phyloP scores from a whole-genome alignment of 2,329 filamentous ascomycete species.

The Penicillium nordicum region DNA sequence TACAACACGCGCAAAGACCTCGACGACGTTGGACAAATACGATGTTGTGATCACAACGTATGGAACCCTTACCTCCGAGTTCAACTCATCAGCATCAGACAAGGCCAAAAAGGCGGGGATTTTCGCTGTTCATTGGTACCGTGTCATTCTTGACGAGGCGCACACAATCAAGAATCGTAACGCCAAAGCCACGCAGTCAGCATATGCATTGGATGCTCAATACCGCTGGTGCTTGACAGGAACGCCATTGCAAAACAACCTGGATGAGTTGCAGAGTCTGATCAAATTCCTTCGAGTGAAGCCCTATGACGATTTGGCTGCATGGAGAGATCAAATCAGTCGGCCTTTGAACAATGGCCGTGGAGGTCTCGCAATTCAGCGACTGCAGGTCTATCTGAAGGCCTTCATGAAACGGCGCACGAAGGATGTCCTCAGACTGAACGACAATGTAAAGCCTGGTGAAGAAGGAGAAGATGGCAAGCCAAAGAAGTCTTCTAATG shows the following conservation, averaged over 20 bases:
- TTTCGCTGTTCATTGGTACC: constrained; percentile 92
- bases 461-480: constrained; percentile 54
- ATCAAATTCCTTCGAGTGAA: constrained; percentile 90
- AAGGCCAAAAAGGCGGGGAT: constrained; percentile 70
- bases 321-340: constrained; percentile 91
- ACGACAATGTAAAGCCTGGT: constrained; percentile 74
- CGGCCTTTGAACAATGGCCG: constrained; percentile 83
- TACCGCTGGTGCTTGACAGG: constrained; percentile 96
- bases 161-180: constrained; percentile 99
- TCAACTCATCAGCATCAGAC: constrained; percentile 60
- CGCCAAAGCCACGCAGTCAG: constrained; percentile 90
- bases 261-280: constrained; percentile 91
- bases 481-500: constrained; percentile 51
- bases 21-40: constrained; percentile 72
- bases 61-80: constrained; percentile 89
- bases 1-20: constrained; percentile 74
- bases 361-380: constrained; percentile 81
- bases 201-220: constrained; percentile 76
- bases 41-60: constrained; percentile 98
- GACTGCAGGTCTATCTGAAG: constrained; percentile 78
- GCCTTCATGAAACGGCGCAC: constrained; percentile 99
- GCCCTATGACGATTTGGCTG: constrained; percentile 78
- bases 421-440: constrained; percentile 91
- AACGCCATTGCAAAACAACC: constrained; percentile 96
- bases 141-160: constrained; percentile 91